Base-by-base conservation (phyloP, 768 basidiomycete species). In the Phlebiopsis gigantea region DNA sequence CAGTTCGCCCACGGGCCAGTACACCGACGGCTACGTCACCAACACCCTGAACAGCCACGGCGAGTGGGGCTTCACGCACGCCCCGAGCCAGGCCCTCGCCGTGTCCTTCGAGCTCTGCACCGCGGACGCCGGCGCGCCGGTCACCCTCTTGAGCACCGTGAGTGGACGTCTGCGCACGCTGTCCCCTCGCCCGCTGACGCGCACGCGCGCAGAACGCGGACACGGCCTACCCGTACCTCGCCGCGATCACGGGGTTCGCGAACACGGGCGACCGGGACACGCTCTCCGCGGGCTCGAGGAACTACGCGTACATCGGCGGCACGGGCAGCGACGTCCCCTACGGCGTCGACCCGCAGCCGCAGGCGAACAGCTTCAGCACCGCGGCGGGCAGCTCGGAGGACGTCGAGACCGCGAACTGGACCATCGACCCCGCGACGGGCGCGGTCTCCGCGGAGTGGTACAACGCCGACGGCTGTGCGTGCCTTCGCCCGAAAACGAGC, bases 391-490 rank as follows among this genome's bases (percentile, higher is more conserved):
- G n/a, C 19, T 1, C 31, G 28, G 57, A 41, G 34, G 45, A 34
- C 46, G 52, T 57, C 45, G 64, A 65, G 55, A 62, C 60, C 52
- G 55, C 57, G 19, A 48, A 63, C 44, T 65, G 62, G 62, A 28
- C 45, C 17, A 21, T 62, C 24, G 51, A 41, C 55, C 3, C 28
- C 28, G 41, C 41, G 25, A 45, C 8, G 41, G 48, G 52, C 12
- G 43, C 46, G 45, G 43, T 62, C 24, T 17, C 31, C 25, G 44
- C 59, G 41, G 6, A 12, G 50, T 65, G 64, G 64, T 34, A 56
- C 52, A 65, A 65, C 58, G n/a, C 53, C 14, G 61, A 65, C 57
- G 57, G 61, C 19, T 31, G 68, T n/a, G 57, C 46, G 34, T 55
- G 5, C 34, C n/a, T n/a, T n/a, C n/a, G n/a, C n/a, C n/a, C n/a